Evolutionary conservation across 768 basidiomycete species (phyloP).

Genomic region (Trametes coccinea): DNA sequence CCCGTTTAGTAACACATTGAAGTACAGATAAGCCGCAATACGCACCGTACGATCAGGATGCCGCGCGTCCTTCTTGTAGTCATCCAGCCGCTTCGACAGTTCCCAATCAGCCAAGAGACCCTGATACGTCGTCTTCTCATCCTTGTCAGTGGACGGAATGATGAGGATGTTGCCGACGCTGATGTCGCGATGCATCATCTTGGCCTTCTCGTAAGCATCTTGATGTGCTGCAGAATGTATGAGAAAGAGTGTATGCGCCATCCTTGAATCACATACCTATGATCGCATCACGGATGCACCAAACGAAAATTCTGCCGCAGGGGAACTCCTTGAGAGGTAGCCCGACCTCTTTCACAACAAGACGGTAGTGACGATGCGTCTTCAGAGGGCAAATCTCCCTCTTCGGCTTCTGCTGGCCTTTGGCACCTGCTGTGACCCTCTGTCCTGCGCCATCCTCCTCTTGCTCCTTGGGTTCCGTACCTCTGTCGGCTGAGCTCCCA

Average conservation of each 20-base stretch:
- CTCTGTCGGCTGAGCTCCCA: no score
- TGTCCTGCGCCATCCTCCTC: no score
- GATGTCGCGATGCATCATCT: conserved; percentile 9
- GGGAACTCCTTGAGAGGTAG: neutral
- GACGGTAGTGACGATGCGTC: conserved; percentile 10
- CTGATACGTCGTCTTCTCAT: neutral
- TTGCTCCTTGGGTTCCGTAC: no score
- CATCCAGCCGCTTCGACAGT: neutral
- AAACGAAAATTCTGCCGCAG: neutral
- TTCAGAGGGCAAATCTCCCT: neutral
- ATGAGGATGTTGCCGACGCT: conserved; percentile 12
- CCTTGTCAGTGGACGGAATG: neutral
- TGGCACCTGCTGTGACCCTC: no score
- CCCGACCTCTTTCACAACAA: conserved; percentile 5
- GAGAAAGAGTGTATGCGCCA: no score
- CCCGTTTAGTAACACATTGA: neutral
- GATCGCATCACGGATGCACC: neutral
- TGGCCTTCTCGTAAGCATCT: neutral
- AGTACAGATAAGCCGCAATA: no score
- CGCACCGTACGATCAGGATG: conserved; percentile 1
- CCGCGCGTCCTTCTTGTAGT: neutral
- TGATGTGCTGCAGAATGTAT: neutral
- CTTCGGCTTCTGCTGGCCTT: no score
- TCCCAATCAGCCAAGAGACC: conserved; percentile 10
- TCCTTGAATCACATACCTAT: neutral